A percentile compares a stretch with the other conserved stretches of the same genome.
Conservation (phyloP, 2,329 filamentous ascomycete genomes). For the Neocucurbitaria cava region DNA sequence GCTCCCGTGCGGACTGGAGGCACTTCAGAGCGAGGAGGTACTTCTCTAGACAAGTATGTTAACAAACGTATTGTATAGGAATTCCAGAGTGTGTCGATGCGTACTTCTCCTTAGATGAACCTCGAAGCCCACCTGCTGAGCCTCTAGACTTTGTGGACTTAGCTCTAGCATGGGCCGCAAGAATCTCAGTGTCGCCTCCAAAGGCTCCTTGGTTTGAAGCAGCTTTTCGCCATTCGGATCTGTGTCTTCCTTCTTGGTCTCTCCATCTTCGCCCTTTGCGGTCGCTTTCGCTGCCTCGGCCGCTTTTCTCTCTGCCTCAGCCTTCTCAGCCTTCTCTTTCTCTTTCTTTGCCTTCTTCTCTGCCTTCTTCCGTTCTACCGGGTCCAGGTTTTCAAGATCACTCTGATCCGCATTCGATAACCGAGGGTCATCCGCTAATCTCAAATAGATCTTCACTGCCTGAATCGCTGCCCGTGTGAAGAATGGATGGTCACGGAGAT, state of each 20-base stretch:
- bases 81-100: constrained; percentile 40
- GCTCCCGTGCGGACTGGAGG: constrained; percentile 72
- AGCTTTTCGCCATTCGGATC: constrained; percentile 86
- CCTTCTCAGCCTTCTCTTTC: constrained; percentile 72
- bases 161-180: constrained; percentile 81
- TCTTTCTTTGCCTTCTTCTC: constrained; percentile 90
- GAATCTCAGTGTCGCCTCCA: constrained; percentile 89
- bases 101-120: constrained; percentile 84
- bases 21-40: constrained; percentile 87
- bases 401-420: constrained; percentile 68
- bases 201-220: constrained; percentile 78
- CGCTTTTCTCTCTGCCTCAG: constrained; percentile 79
- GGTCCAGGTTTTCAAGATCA: constrained; percentile 58
- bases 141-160: constrained; percentile 80
- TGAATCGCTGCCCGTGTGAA: constrained; percentile 83
- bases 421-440: constrained; percentile 77
- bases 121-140: constrained; percentile 87
- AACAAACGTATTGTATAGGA: not conserved
- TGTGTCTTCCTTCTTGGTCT: constrained; percentile 84
- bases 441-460: constrained; percentile 80
- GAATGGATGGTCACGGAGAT: constrained; percentile 89
- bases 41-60: constrained; percentile 67
- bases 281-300: constrained; percentile 69
- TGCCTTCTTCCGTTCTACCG: constrained; percentile 81
- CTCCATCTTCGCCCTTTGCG: constrained; percentile 66